phyloP scores from a whole-genome alignment of 768 basidiomycete genomes.

The Gloeostereum incarnatum region DNA sequence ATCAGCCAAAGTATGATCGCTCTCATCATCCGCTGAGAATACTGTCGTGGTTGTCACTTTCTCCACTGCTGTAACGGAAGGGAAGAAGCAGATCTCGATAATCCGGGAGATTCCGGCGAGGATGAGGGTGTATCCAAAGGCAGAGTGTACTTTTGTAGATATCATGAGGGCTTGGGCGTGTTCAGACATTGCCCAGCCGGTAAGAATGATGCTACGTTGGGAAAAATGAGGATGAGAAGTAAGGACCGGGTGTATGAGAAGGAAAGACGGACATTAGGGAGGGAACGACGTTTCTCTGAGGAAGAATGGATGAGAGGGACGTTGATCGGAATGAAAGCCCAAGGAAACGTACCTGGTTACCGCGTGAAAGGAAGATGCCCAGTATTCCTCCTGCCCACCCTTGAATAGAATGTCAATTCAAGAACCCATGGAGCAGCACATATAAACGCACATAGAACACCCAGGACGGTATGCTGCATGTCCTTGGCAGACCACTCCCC shows the following conservation, averaged over 20 bases:
- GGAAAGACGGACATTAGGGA: constrained; percentile 53
- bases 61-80: constrained; percentile 20
- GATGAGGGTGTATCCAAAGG: constrained; percentile 84
- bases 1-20: constrained; percentile 57
- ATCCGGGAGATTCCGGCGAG: constrained; percentile 74
- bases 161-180: constrained; percentile 81
- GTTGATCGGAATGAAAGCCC: too few species aligned
- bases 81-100: constrained; percentile 77
- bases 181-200: constrained; percentile 91
- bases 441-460: constrained; percentile 55
- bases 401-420: constrained; percentile 15
- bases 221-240: not conserved
- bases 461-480: constrained; percentile 86
- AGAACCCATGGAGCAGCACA: not conserved
- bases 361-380: constrained; percentile 74
- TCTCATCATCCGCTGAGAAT: constrained; percentile 33
- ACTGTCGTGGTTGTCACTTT: constrained; percentile 13
- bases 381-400: constrained; percentile 93
- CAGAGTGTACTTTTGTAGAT: constrained; percentile 75
- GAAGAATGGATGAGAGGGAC: not conserved
- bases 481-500: constrained; percentile 81
- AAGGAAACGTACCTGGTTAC: constrained; percentile 51
- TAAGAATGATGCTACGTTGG: constrained; percentile 62
- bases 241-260: constrained; percentile 4
- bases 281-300: constrained; percentile 71